Evolutionary conservation across 345 rosid genomes (phyloP).

Genomic region (Populus ilicifolia): DNA sequence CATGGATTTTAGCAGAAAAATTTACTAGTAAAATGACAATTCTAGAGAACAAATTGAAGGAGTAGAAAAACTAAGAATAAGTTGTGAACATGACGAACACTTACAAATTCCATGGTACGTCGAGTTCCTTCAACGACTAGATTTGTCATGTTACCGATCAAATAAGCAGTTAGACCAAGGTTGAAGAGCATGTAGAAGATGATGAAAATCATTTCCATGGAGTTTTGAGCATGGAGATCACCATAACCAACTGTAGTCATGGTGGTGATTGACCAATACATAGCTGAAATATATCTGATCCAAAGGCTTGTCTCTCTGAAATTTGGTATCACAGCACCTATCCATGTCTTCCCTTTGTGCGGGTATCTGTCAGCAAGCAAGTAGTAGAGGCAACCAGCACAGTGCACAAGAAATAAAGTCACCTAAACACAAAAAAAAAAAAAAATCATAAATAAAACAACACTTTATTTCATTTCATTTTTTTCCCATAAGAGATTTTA

Average conservation of each 20-base stretch:
- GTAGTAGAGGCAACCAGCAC: constrained; percentile 82
- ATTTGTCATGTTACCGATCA: constrained; percentile 95
- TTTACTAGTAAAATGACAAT: too few relatives aligned
- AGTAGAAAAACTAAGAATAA: too few relatives aligned
- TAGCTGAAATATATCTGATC: constrained; percentile 66
- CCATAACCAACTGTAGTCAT: constrained; percentile 98
- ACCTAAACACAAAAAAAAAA: constrained; percentile 44
- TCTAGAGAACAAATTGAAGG: too few relatives aligned
- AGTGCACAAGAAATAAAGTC: constrained; percentile 71
- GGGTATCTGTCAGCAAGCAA: constrained; percentile 78
- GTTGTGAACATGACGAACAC: constrained; percentile 9
- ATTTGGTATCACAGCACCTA: constrained; percentile 60
- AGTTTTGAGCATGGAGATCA: constrained; percentile 85
- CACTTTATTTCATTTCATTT: neutral
- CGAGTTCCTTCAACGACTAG: constrained; percentile 93
- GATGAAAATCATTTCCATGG: constrained; percentile 72
- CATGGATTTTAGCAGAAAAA: too few relatives aligned
- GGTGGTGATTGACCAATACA: constrained; percentile 95
- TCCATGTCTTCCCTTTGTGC: constrained; percentile 71
- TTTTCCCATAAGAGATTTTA: neutral
- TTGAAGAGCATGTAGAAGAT: constrained; percentile 87
- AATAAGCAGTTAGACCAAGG: constrained; percentile 82
- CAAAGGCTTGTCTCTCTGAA: constrained; percentile 65
- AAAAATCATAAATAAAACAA: neutral
- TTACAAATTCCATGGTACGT: constrained; percentile 94